Percentiles rank a stretch among this genome's conserved stretches.
phyloP scores from a whole-genome alignment of 768 basidiomycete genomes.

The Crepidotus variabilis region DNA sequence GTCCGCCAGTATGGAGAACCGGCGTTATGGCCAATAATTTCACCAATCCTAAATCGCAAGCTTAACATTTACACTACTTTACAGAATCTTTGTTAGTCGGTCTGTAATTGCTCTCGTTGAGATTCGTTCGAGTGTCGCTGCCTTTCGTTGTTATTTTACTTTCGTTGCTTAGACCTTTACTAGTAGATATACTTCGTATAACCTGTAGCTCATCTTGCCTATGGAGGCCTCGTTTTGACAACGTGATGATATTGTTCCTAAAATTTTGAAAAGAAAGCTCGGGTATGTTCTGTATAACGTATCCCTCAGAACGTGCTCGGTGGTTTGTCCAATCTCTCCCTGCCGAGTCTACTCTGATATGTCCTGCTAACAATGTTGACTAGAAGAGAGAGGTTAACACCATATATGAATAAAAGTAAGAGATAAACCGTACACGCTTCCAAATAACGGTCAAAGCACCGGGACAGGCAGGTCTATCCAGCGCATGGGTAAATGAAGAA shows the following conservation, averaged over 20 bases:
- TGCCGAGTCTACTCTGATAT: conserved; percentile 56
- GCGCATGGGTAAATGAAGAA: neutral
- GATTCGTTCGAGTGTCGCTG: neutral
- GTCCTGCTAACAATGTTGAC: conserved; percentile 76
- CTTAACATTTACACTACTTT: neutral
- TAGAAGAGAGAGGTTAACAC: conserved; percentile 22
- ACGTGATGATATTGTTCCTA: too few relatives aligned
- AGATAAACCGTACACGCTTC: conserved; percentile 66
- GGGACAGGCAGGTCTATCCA: conserved; percentile 65
- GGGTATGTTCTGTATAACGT: too few relatives aligned
- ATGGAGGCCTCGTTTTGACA: too few relatives aligned
- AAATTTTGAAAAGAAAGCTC: too few relatives aligned
- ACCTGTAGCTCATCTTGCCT: too few relatives aligned
- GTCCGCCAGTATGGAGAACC: neutral
- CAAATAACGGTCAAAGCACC: conserved; percentile 80
- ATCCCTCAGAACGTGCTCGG: neutral
- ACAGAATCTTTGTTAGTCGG: neutral
- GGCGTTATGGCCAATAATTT: neutral
- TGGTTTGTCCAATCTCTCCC: conserved; percentile 39
- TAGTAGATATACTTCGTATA: neutral
- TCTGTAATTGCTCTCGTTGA: neutral
- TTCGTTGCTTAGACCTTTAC: neutral
- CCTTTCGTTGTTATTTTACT: neutral
- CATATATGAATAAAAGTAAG: neutral
- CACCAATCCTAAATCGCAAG: neutral